These are phyloP conservation scores for Lasiosphaeria hispida DNA, from an alignment of 495 filamentous ascomycete genomes.

Conservation along the genomic window DNA sequence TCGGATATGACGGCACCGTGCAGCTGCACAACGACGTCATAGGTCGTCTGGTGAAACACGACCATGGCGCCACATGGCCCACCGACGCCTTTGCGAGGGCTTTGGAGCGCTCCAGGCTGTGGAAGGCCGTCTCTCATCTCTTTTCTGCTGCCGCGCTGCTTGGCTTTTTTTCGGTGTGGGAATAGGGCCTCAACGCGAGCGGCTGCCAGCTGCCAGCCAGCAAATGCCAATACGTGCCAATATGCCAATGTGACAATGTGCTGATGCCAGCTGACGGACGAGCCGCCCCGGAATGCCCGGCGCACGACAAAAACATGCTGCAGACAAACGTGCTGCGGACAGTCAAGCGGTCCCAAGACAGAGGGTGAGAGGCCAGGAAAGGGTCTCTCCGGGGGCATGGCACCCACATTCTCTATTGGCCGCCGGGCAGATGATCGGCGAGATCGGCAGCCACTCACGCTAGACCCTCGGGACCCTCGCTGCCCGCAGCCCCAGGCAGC, in stretches of 20 bases:
- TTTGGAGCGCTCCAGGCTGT: background rate
- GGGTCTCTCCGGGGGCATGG: no score
- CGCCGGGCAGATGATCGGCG: background rate
- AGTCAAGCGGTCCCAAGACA: background rate
- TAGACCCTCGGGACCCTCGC: background rate
- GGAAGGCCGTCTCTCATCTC: background rate
- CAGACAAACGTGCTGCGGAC: background rate
- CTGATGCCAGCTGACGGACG: no score
- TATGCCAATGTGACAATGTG: no score
- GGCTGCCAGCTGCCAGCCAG: no score
- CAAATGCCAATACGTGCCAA: no score
- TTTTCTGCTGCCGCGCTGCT: background rate
- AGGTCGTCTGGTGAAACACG: conserved; percentile 2
- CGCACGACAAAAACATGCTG: no score
- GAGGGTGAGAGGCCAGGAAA: background rate
- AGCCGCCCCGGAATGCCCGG: no score
- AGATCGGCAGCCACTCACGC: conserved; percentile 1
- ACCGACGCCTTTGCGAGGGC: background rate
- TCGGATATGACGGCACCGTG: conserved; percentile 16
- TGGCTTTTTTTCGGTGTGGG: background rate
- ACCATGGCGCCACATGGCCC: conserved; percentile 7
- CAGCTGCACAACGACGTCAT: conserved; percentile 11
- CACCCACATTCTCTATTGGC: background rate
- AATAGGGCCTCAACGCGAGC: no score
- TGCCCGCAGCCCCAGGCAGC: background rate